Evolutionary conservation across 164 flowering plant species (phyloP).

Genomic region (Saururus chinensis): DNA sequence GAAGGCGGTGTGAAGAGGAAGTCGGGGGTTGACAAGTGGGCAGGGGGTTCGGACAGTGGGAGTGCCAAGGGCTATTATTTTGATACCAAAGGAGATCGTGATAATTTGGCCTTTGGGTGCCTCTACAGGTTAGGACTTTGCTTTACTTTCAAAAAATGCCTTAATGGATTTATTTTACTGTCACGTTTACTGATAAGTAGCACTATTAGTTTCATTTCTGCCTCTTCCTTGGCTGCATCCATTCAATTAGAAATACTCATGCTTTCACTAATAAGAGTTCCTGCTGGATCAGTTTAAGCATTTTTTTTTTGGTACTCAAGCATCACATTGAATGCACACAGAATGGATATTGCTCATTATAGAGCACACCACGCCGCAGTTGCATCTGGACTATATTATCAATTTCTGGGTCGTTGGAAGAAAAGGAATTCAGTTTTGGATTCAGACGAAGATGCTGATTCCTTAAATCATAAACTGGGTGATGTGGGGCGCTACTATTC

Average conservation of each 20-base stretch:
- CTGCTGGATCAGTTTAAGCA: neutral
- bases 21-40: slow-evolving; percentile 44
- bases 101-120: slow-evolving; percentile 75
- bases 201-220: neutral
- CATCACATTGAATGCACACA: slow-evolving; percentile 15
- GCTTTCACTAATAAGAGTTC: neutral
- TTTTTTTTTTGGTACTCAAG: slow-evolving; percentile 5
- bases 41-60: slow-evolving; percentile 13
- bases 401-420: slow-evolving; percentile 15
- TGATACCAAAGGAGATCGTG: slow-evolving; percentile 76
- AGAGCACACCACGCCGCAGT: slow-evolving; percentile 25
- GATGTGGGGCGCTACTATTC: slow-evolving; percentile 86
- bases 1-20: slow-evolving; percentile 24
- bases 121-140: slow-evolving; percentile 47
- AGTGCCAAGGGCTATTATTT: slow-evolving; percentile 62
- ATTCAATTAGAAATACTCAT: no score
- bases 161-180: no score
- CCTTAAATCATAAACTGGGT: slow-evolving; percentile 46
- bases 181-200: no score
- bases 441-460: slow-evolving; percentile 61
- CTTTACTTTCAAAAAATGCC: neutral
- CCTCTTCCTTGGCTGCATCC: neutral
- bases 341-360: slow-evolving; percentile 86
- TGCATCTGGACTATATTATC: slow-evolving; percentile 14
- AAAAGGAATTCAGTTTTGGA: slow-evolving; percentile 24